Evolutionary conservation across 768 basidiomycete species (phyloP).

Genomic region (Sarcodon aspratus): DNA sequence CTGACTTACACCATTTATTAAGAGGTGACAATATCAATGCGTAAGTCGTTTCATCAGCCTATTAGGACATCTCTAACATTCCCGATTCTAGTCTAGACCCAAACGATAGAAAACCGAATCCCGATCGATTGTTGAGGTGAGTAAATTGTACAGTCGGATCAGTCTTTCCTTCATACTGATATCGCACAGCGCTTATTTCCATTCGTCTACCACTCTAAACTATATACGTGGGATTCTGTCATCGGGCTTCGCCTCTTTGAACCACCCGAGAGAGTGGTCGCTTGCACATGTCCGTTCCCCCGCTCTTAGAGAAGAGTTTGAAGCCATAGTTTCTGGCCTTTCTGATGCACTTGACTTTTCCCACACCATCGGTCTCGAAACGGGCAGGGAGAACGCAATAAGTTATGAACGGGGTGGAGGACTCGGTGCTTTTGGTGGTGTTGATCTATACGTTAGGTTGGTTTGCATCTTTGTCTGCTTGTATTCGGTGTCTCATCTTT

Average conservation of each 20-base stretch:
- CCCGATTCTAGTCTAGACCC: constrained; percentile 43
- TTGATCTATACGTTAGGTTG: constrained; percentile 89
- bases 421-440: constrained; percentile 66
- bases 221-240: constrained; percentile 80
- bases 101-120: constrained; percentile 80
- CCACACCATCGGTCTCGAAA: constrained; percentile 68
- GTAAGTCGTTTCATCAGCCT: constrained; percentile 21
- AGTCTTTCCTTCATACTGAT: neutral
- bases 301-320: constrained; percentile 65
- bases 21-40: constrained; percentile 98
- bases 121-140: constrained; percentile 72
- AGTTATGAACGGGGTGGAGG: constrained; percentile 67
- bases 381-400: constrained; percentile 23
- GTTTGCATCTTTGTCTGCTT: constrained; percentile 6
- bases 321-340: constrained; percentile 72
- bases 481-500: neutral
- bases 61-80: neutral
- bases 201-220: constrained; percentile 90
- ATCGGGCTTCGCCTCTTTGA: constrained; percentile 88
- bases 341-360: constrained; percentile 92
- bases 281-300: constrained; percentile 84
- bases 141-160: constrained; percentile 12
- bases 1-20: neutral
- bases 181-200: constrained; percentile 79
- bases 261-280: constrained; percentile 88